Evolutionary conservation across 148 eudicot species (phyloP).

Genomic region (Dianthus caryophyllus): DNA sequence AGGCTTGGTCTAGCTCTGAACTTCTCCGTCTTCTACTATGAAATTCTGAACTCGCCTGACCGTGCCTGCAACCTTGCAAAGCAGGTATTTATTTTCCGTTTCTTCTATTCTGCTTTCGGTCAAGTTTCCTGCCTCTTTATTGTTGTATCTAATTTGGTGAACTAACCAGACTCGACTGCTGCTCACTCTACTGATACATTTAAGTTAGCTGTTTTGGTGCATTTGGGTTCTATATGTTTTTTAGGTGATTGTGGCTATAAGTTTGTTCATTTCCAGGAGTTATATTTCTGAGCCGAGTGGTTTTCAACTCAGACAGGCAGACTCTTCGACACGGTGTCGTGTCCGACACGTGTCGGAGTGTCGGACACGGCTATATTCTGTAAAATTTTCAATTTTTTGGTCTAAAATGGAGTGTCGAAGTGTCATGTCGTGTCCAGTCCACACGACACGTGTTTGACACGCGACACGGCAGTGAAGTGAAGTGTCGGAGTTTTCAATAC

Average conservation of each 20-base stretch:
- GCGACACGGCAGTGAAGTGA: no score
- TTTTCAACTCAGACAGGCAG: no score
- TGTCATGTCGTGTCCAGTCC: no score
- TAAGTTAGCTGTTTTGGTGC: background rate
- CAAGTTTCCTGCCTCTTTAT: conserved; percentile 4
- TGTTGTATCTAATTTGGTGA: background rate
- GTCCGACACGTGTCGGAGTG: no score
- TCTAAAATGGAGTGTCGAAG: no score
- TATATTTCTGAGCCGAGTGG: background rate
- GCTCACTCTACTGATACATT: background rate
- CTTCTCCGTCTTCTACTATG: conserved; percentile 44
- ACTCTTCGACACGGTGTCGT: no score
- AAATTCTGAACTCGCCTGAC: conserved; percentile 42
- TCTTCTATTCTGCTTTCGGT: background rate
- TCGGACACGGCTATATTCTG: no score
- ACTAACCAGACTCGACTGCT: background rate
- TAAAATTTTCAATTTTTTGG: no score
- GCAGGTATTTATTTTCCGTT: conserved; percentile 28
- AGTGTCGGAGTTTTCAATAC: no score
- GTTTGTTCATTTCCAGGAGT: background rate
- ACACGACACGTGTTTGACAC: no score
- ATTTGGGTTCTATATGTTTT: background rate
- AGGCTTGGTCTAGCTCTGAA: conserved; percentile 43
- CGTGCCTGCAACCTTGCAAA: conserved; percentile 46
- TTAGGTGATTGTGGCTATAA: background rate